phyloP scores from a whole-genome alignment of 2,329 filamentous ascomycete genomes.

The Trichoderma simmonsii region DNA sequence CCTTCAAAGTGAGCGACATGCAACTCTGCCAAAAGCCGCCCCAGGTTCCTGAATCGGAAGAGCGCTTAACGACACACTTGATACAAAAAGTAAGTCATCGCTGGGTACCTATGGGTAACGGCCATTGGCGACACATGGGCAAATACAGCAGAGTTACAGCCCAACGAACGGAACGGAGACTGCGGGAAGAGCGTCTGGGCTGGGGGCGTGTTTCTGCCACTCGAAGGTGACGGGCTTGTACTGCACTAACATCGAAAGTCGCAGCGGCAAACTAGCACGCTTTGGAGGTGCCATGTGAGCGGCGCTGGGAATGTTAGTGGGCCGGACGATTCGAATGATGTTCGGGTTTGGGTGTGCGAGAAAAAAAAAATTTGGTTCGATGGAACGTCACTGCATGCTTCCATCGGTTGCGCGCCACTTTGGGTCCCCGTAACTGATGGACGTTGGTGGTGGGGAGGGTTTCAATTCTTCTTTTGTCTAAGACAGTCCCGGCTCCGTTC shows the following conservation, averaged over 20 bases:
- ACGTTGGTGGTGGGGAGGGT: not conserved
- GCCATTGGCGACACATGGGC: not conserved
- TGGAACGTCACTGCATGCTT: slow-evolving; percentile 27
- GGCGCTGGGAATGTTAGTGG: slow-evolving; percentile 8
- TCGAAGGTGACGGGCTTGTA: slow-evolving; percentile 9
- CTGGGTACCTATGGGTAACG: not conserved
- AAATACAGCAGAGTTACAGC: not conserved
- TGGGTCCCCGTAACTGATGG: not conserved
- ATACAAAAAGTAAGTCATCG: not conserved
- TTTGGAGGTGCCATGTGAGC: slow-evolving; percentile 13
- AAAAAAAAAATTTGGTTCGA: slow-evolving; percentile 17
- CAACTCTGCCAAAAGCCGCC: slow-evolving; percentile 1
- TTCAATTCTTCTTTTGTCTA: not conserved
- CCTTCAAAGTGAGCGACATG: slow-evolving; percentile 5
- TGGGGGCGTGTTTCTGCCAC: not conserved
- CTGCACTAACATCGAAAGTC: slow-evolving; percentile 11
- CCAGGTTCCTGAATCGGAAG: slow-evolving; percentile 18
- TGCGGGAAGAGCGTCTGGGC: not conserved
- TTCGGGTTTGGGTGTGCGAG: not conserved
- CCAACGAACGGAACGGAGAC: not conserved
- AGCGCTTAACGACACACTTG: slow-evolving; percentile 2
- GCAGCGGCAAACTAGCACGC: slow-evolving; percentile 7
- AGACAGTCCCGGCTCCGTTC: not conserved
- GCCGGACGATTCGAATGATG: not conserved
- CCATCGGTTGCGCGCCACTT: slow-evolving; percentile 2